Evolutionary conservation across 768 basidiomycete genomes (phyloP), one percentile per base, ranked within the genome.

Genomic region (Cystoderma amianthinum): DNA sequence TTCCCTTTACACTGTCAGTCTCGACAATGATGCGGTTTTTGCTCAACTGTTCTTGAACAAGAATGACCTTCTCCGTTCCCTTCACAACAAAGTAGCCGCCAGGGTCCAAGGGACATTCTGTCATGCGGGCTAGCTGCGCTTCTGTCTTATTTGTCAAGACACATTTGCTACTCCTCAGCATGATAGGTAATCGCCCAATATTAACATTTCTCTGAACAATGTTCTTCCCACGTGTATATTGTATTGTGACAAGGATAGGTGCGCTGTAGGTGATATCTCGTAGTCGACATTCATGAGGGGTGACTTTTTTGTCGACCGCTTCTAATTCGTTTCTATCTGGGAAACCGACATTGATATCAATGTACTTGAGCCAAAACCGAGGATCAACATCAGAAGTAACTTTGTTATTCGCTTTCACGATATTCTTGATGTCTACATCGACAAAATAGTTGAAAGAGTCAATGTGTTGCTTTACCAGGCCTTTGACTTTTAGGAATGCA

Each of bases 41-140:
- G 73, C 90, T 94, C 55, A 98, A 65, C 64, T 99, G 96, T 59
- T 98, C 96, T 61, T 99, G 96, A 5, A 99, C 95, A 47, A 99
- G 71, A 50, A 99, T 99, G 52, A 99, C 96, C 65, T 98, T 99
- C 64, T 99, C 95, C 32, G 95, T 99, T 25, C 95, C 95, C 63
- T 94, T 97, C 39, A 99, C 96, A 44, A 99, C 85, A 61, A 99
- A 99, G 59, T 98, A 98, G 3, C 96, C 96, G n/a, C 96, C 96
- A 9, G 96, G 95, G 65, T 99, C 96, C 44, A 98, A 72, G 2
- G 96, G 96, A 60, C 96, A 99, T 62, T 99, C 96, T 9, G 77
- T 81, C 91, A 97, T 94, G 28, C 79, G 72, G n/a, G 96, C 96
- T 17, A 98, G 71, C 50, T 94, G 80, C 11, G 77, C 74, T 41